Conservation (phyloP, 257 asterid genomes). For the Galeopsis tetrahit region DNA sequence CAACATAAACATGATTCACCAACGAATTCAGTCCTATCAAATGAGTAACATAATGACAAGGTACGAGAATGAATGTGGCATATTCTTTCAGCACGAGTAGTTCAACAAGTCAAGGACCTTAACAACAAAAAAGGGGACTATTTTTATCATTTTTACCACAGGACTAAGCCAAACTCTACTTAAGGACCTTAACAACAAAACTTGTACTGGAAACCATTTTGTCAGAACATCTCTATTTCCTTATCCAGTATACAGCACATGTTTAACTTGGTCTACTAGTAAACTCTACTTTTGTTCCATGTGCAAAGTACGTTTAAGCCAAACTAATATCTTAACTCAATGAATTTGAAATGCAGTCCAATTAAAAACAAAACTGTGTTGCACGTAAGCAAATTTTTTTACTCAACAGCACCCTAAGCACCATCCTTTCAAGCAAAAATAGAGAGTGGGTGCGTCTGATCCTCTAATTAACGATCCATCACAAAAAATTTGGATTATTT, state of each 20-base stretch:
- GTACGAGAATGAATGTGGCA: neutral
- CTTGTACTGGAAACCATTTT: neutral
- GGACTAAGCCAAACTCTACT: neutral
- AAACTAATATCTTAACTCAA: neutral
- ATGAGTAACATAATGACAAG: constrained; percentile 7
- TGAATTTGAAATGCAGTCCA: neutral
- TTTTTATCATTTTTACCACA: too few species aligned
- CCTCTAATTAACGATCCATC: neutral
- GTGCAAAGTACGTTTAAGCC: neutral
- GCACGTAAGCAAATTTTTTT: neutral
- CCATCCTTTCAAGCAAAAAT: neutral
- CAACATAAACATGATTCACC: constrained; percentile 73
- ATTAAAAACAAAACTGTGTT: neutral
- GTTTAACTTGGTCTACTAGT: neutral
- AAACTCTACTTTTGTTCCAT: constrained; percentile 3
- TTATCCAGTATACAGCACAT: neutral
- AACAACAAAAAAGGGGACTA: neutral
- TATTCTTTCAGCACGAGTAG: neutral
- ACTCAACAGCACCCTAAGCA: neutral
- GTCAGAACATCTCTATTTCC: neutral
- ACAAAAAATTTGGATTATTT: neutral
- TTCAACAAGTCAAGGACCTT: neutral
- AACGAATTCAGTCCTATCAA: constrained; percentile 44
- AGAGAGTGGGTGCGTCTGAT: neutral
- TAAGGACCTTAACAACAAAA: neutral